Evolutionary conservation across 2,329 filamentous ascomycete genomes (phyloP).

Genomic region (Cryphonectria japonica): DNA sequence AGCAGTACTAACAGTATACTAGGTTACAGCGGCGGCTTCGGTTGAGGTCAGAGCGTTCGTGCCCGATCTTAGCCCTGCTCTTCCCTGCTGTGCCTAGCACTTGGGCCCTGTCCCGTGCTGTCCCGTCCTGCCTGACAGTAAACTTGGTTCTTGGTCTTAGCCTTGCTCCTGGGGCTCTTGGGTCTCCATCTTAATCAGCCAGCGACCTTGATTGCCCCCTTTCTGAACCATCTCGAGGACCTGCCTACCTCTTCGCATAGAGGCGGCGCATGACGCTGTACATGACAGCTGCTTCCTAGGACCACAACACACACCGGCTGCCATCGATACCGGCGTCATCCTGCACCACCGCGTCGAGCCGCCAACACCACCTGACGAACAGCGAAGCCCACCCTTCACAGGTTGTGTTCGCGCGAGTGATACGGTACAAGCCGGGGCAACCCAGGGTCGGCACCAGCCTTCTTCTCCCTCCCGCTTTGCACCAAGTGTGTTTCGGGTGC

Average conservation of each 20-base stretch:
- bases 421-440: conserved; percentile 14
- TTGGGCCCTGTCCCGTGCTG: background rate
- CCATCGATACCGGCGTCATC: conserved; percentile 6
- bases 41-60: background rate
- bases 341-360: conserved; percentile 12
- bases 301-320: conserved; percentile 6
- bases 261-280: conserved; percentile 25
- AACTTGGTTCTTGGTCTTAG: conserved; percentile 3
- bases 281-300: conserved; percentile 18
- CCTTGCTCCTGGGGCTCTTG: background rate
- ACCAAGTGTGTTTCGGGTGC: conserved; percentile 16
- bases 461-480: conserved; percentile 9
- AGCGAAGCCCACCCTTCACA: background rate
- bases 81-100: background rate
- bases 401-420: background rate
- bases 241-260: conserved; percentile 3
- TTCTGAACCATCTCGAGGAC: background rate
- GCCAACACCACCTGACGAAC: background rate
- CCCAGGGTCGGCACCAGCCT: conserved; percentile 20
- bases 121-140: background rate
- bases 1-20: background rate
- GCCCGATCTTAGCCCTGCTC: background rate
- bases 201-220: conserved; percentile 16
- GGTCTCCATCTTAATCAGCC: conserved; percentile 15
- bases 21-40: background rate